Percentiles rank a stretch among this genome's conserved stretches.
Evolutionary conservation across 2,329 filamentous ascomycete genomes (phyloP).

Genomic region (Fusarium palustre): DNA sequence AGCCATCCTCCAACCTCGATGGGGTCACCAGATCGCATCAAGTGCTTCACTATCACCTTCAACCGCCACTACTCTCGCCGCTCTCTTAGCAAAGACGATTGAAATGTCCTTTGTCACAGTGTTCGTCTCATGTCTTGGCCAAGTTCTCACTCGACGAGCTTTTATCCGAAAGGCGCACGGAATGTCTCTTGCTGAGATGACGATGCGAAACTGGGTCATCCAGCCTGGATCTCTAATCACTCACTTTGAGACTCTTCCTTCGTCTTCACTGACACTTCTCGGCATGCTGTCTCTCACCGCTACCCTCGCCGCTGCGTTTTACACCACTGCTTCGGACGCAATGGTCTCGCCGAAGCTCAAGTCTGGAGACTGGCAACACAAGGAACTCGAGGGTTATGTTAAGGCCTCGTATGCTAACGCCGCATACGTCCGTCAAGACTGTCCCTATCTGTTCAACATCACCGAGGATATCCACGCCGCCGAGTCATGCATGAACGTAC

Average conservation of each 20-base stretch:
- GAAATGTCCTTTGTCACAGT: slow-evolving; percentile 83
- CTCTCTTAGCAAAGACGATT: slow-evolving; percentile 79
- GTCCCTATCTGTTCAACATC: slow-evolving; percentile 69
- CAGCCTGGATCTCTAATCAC: slow-evolving; percentile 79
- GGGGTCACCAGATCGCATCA: slow-evolving; percentile 67
- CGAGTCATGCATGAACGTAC: slow-evolving; percentile 73
- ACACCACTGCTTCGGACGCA: slow-evolving; percentile 80
- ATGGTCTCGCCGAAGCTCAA: slow-evolving; percentile 79
- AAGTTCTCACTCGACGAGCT: slow-evolving; percentile 77
- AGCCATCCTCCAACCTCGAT: slow-evolving; percentile 71
- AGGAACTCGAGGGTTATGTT: slow-evolving; percentile 67
- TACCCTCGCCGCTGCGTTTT: slow-evolving; percentile 75
- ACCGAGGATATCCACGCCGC: slow-evolving; percentile 57
- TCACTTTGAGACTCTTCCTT: slow-evolving; percentile 72
- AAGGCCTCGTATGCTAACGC: slow-evolving; percentile 73
- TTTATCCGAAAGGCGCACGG: slow-evolving; percentile 70
- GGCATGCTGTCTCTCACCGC: slow-evolving; percentile 73
- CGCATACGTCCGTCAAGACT: slow-evolving; percentile 65
- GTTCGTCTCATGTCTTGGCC: slow-evolving; percentile 79
- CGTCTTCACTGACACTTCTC: slow-evolving; percentile 72
- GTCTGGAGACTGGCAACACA: slow-evolving; percentile 63
- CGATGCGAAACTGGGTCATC: slow-evolving; percentile 78
- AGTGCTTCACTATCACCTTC: slow-evolving; percentile 67
- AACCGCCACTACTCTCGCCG: slow-evolving; percentile 74
- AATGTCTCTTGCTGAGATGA: slow-evolving; percentile 80